Evolutionary conservation across 78 protist species (phyloP), one percentile per base, ranked within the genome.

Genomic region (Dictyostelium citrinum): DNA sequence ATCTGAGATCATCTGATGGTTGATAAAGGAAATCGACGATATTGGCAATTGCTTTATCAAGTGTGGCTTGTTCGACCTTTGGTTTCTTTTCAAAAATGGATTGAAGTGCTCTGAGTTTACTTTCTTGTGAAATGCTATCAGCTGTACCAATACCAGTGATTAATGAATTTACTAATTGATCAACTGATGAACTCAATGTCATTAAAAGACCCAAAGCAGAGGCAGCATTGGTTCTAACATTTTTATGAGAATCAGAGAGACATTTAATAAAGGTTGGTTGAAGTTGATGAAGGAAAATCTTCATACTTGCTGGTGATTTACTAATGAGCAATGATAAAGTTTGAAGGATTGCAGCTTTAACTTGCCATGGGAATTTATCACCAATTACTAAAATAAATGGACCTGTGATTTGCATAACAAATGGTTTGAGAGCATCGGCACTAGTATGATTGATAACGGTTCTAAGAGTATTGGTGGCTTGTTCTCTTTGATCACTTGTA

Each of bases 241-340:
- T 41, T 78, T 75, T 64, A 16, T 84, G 90, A 17, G 84, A 83
- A 64, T 95, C 96, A 60, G 51, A 20, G n/a, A 95, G 95, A n/a
- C 90, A 74, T 82, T 97, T 97, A 95, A 97, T 61, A 64, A 94
- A 93, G 29, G 96, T 95, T 24, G 98, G 93, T 96, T 98, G 99
- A 45, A 98, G 96, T 97, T 97, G 99, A 41, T 97, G 98, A 72
- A 98, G 27, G 96, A 98, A 98, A 11, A 97, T 83, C 93, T 96
- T 95, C 95, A 98, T 72, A 46, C 33, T 16, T 16, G 24, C 45
- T 49, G 97, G 96, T 24, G 93, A 90, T 85, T 84, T 83, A 33
- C 1, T 35, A 22, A 98, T 77, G 41, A 98, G 72, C 11, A 93
- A 41, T 20, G 41, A n/a, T 22, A 97, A 95, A 11, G 99, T 92